Evolutionary conservation across 306 rosid genomes (phyloP), one percentile per base, ranked within the genome.

Genomic region (Ormosia semicastrata): DNA sequence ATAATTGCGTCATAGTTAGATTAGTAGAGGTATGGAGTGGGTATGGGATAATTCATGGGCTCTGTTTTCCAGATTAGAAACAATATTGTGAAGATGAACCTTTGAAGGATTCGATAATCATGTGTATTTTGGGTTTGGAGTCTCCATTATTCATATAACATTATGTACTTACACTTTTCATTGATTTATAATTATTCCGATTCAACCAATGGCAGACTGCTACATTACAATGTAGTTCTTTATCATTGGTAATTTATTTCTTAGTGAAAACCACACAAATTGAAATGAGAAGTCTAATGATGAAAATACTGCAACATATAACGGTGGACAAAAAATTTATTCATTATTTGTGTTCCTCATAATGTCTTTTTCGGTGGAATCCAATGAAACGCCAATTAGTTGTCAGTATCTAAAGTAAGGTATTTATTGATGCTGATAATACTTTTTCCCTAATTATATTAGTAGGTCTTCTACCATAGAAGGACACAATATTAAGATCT

Each of bases 331-430:
- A 52, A 64, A 13, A 6, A 17, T n/a, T 34, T n/a, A 40, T 66
- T 29, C 58, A 74, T 18, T 8, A 77, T 77, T 52, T 56, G 30
- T 43, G 60, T 58, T 47, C 24, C 78, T 76, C 50, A 36, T 34
- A 50, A 52, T 62, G 39, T 62, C 78, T 12, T 60, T 78, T 77
- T 29, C 53, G 39, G n/a, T 50, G 82, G 86, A 83, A 83, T 83
- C 86, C 86, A 70, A 83, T 83, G 82, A 50, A 59, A 69, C 39
- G 10, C 58, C 39, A 67, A 71, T 68, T 18, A 68, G 6, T 59
- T 10, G 58, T 46, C 56, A 56, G 49, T 24, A 66, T 66, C 37
- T 13, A 8, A 36, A 11, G 46, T 3, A 69, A 57, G 6, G 44
- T 67, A 44, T 41, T 32, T 41, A 33, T 18, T 47, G 4, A 8